Evolutionary conservation across 345 rosid species (phyloP), one percentile per base, ranked within the genome.

Genomic region (Salix purpurea): DNA sequence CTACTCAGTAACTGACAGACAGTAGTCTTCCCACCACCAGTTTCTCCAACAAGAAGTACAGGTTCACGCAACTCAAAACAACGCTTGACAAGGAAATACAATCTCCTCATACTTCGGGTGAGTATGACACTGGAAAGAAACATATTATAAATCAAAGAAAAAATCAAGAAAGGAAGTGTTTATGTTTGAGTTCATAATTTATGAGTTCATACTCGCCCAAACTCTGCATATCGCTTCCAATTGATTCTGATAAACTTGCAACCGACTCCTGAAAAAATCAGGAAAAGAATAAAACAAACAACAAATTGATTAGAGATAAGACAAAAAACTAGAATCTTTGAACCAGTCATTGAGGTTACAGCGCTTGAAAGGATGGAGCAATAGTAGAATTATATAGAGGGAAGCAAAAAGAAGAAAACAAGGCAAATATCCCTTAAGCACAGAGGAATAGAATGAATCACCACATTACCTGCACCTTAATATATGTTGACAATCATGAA

Each of bases 1-100:
- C 69, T 46, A 84, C 94, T 86, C 79, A 94, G 85, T 77, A 90
- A 79, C 85, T 94, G 97, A 84, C 99, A 92, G 73, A 90, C 94
- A 37, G 97, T 93, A 44, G 99, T 95, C 89, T 93, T 95, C 62
- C 99, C 99, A 76, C 99, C 97, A 66, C 99, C 98, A 77, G 99
- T 93, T 81, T 95, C 98, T 69, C 99, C 99, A 83, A 93, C 99
- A 82, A 95, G 99, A 54, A 95, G 99, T 71, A 95, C 93, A 39
- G 99, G 99, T 81, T 95, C 99, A 67, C 84, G 92, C 74, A 93
- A 80, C 87, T 90, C 85, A 81, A 89, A 91, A 77, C 94, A 95
- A 72, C 90, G 92, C 76, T 76, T 84, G 28, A 95, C 89, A 69
- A 95, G 98, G 79, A 86, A 91, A 84, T 74, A 90, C 85, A 95